Base-by-base conservation (phyloP, 2,329 filamentous ascomycete species). In the Apiospora rasikravindrae region DNA sequence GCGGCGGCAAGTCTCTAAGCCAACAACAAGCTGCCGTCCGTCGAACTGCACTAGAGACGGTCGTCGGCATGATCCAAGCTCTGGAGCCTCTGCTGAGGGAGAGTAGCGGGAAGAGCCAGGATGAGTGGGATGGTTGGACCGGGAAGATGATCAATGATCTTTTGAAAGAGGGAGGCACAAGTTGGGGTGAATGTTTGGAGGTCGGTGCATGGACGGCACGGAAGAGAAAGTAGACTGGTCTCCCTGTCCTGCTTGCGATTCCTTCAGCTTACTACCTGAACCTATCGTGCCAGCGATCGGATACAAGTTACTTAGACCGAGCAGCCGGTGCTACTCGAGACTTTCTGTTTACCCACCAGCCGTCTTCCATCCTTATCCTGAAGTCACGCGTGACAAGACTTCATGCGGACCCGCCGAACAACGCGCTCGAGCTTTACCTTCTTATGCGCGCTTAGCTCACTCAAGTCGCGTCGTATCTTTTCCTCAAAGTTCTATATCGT, bases 71-170 rank as follows among this genome's bases (percentile, higher is more conserved):
- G 87, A 94, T 97, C 70, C 94, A 96, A 80, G 92, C 92, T 74
- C 84, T 98, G 77, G 95, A 98, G 82, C 94, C 94, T 6, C 84
- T 96, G 72, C 84, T 98, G 76, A 90, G 93, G 77, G 93, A 97
- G 77, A 90, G 91, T 66, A 97, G 93, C 78, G 93, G 92, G 19
- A 97, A 97, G 86, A 94, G 92, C 77, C 90, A 93, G 79, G 94
- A 97, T 76, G 95, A 98, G 83, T 98, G 95, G 95, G 93, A 97
- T 81, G 87, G 90, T 57, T 98, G 95, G 95, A 90, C 93, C 83
- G 91, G 92, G 53, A 94, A 92, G 82, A 94, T 98, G 92, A 96
- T 94, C 88, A 89, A 90, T 67, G 93, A 96, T 81, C 83, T 98
- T 78, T 88, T 97, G 79, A 91, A 92, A 80, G 92, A 96, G 73